Evolutionary conservation across 1,139 yeast species (phyloP).

Genomic region (Magnusiomyces tetraspermus): DNA sequence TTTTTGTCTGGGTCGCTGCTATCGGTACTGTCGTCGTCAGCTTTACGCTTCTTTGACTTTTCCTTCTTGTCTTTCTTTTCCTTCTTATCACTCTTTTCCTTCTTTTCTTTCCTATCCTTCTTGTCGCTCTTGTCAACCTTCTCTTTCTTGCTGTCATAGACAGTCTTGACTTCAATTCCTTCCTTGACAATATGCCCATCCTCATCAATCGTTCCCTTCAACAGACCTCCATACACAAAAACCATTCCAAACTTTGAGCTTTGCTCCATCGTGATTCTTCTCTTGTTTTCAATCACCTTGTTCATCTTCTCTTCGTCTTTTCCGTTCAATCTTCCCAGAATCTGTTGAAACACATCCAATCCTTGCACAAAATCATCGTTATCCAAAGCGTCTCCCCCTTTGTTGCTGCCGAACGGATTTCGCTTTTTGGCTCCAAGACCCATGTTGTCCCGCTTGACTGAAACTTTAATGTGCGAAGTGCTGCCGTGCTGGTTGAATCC

Average conservation of each 20-base stretch:
- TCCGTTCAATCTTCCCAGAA: slow-evolving; percentile 67
- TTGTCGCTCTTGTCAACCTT: slow-evolving; percentile 26
- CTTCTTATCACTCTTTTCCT: slow-evolving; percentile 29
- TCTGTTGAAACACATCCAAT: slow-evolving; percentile 82
- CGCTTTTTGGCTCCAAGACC: slow-evolving; percentile 72
- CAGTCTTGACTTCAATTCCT: slow-evolving; percentile 50
- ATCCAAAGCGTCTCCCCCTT: slow-evolving; percentile 39
- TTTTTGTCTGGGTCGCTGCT: slow-evolving; percentile 13
- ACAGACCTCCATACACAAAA: slow-evolving; percentile 75
- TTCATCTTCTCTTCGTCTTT: slow-evolving; percentile 26
- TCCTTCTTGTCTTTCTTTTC: slow-evolving; percentile 22
- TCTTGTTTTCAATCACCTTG: slow-evolving; percentile 26
- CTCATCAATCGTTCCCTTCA: slow-evolving; percentile 79
- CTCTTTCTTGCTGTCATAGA: slow-evolving; percentile 25
- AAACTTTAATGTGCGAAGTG: slow-evolving; percentile 78
- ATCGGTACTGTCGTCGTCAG: not conserved
- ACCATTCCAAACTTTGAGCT: slow-evolving; percentile 78
- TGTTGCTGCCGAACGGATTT: slow-evolving; percentile 23
- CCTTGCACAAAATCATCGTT: slow-evolving; percentile 85
- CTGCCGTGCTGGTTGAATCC: slow-evolving; percentile 51
- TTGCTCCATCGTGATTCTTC: slow-evolving; percentile 47
- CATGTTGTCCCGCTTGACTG: slow-evolving; percentile 66
- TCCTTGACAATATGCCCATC: slow-evolving; percentile 38
- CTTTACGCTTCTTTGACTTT: slow-evolving; percentile 16
- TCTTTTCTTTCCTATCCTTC: slow-evolving; percentile 27